Conservation (phyloP, 2,329 filamentous ascomycete species). For the Aspergillus jensenii region DNA sequence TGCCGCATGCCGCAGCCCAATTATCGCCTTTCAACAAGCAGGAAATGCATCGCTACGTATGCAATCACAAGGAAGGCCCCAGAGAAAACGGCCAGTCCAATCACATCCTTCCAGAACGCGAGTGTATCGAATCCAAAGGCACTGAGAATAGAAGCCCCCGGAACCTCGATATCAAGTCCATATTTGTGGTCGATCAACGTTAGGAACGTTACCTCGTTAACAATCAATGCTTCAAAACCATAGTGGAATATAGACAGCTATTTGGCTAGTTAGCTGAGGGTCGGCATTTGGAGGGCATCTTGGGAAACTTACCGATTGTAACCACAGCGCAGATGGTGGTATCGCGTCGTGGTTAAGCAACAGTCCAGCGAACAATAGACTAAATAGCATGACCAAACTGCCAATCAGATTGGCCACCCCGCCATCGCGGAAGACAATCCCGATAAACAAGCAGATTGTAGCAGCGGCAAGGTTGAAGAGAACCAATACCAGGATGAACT, state of each 20-base stretch:
- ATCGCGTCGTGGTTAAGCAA: conserved; percentile 94
- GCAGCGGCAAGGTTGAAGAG: conserved; percentile 95
- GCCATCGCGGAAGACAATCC: conserved; percentile 87
- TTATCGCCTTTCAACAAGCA: conserved; percentile 85
- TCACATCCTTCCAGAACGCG: conserved; percentile 80
- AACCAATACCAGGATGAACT: conserved; percentile 87
- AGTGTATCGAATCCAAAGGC: conserved; percentile 91
- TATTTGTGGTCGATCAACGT: conserved; percentile 93
- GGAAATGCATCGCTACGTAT: conserved; percentile 87
- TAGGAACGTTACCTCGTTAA: conserved; percentile 91
- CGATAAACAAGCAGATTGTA: conserved; percentile 91
- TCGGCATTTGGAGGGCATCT: not conserved
- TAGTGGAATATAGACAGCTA: conserved; percentile 96
- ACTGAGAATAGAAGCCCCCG: conserved; percentile 88
- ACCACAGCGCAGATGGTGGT: conserved; percentile 78
- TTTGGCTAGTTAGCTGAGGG: conserved; percentile 21
- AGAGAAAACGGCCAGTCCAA: conserved; percentile 79
- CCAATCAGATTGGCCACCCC: conserved; percentile 92
- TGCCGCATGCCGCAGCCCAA: not conserved
- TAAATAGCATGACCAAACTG: conserved; percentile 96
- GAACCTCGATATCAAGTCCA: conserved; percentile 92
- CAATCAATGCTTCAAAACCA: conserved; percentile 91
- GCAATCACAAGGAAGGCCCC: conserved; percentile 82
- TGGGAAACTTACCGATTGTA: conserved; percentile 67
- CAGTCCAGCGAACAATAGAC: conserved; percentile 87